Conservation (phyloP, 1,284 basidiomycete genomes). For the Naganishia cerealis region DNA sequence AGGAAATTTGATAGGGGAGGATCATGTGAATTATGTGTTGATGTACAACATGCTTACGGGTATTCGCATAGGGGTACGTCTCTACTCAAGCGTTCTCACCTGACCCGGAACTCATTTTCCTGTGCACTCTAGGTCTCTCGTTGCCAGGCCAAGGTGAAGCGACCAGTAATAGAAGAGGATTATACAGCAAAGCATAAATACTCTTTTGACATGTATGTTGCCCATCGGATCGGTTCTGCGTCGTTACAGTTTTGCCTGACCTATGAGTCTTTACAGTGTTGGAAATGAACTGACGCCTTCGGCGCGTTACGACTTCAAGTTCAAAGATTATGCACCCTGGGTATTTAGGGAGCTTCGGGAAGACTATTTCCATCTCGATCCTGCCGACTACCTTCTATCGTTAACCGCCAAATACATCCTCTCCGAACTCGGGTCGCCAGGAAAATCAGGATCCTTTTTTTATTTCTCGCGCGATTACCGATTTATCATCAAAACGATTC, state of each 20-base stretch:
- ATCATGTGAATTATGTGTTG: conserved; percentile 94
- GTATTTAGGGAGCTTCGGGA: conserved; percentile 94
- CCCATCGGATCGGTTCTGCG: background rate
- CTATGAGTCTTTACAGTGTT: conserved; percentile 59
- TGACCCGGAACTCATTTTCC: conserved; percentile 8
- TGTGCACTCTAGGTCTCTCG: conserved; percentile 71
- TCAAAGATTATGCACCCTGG: conserved; percentile 98
- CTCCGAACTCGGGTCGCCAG: conserved; percentile 95
- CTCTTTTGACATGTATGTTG: conserved; percentile 87
- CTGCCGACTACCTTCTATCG: conserved; percentile 93
- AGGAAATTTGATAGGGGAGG: conserved; percentile 93
- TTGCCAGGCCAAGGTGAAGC: conserved; percentile 90
- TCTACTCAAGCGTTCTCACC: background rate
- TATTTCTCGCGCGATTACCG: conserved; percentile 98
- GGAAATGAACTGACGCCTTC: conserved; percentile 97
- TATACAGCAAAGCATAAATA: conserved; percentile 90
- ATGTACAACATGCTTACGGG: conserved; percentile 99
- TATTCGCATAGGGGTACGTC: conserved; percentile 84
- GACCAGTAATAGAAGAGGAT: conserved; percentile 80
- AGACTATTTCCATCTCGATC: conserved; percentile 90
- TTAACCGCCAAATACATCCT: conserved; percentile 97
- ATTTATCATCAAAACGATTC: conserved; percentile 99
- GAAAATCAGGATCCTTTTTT: conserved; percentile 98
- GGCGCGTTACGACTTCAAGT: conserved; percentile 81
- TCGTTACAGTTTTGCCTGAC: conserved; percentile 8